A percentile compares a stretch with the other conserved stretches of the same genome.
phyloP scores from a whole-genome alignment of 139 green algal genomes.

The Pleodorina starrii region DNA sequence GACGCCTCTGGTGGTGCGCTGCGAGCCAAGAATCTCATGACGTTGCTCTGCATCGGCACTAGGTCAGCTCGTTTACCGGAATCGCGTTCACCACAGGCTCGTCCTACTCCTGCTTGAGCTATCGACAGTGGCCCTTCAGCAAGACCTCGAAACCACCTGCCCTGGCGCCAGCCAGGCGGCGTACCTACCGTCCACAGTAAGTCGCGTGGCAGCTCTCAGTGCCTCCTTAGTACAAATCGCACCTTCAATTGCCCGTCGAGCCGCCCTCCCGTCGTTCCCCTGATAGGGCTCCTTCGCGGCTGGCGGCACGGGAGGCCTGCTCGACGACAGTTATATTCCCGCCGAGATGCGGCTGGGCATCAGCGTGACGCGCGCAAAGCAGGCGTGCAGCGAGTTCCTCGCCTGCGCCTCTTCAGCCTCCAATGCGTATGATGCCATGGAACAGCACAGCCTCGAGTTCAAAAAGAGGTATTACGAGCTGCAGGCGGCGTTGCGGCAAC shows the following conservation, averaged over 20 bases:
- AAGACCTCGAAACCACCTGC: constrained; percentile 14
- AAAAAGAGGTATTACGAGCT: neutral
- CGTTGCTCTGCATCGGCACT: neutral
- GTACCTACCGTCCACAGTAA: neutral
- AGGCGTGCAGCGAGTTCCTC: neutral
- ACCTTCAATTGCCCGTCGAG: too few species aligned
- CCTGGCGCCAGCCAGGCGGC: neutral
- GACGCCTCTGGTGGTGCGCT: too few species aligned
- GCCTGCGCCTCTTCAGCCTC: neutral
- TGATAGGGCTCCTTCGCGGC: neutral
- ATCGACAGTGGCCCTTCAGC: constrained; percentile 30
- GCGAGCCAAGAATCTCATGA: too few species aligned
- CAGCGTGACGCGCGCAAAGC: neutral
- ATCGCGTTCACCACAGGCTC: constrained; percentile 13
- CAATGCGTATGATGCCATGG: neutral
- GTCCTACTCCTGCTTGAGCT: constrained; percentile 39
- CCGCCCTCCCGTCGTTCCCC: too few species aligned
- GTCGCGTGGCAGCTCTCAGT: neutral
- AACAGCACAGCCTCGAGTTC: neutral
- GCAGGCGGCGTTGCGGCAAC: constrained; percentile 4
- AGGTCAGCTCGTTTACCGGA: neutral
- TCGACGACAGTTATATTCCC: neutral
- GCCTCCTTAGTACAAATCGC: too few species aligned
- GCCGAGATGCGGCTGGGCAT: neutral
- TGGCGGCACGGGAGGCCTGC: neutral